A percentile compares a stretch with the other conserved stretches of the same genome.
Conservation (phyloP, 2,329 filamentous ascomycete genomes). For the Ophiostoma himal-ulmi region DNA sequence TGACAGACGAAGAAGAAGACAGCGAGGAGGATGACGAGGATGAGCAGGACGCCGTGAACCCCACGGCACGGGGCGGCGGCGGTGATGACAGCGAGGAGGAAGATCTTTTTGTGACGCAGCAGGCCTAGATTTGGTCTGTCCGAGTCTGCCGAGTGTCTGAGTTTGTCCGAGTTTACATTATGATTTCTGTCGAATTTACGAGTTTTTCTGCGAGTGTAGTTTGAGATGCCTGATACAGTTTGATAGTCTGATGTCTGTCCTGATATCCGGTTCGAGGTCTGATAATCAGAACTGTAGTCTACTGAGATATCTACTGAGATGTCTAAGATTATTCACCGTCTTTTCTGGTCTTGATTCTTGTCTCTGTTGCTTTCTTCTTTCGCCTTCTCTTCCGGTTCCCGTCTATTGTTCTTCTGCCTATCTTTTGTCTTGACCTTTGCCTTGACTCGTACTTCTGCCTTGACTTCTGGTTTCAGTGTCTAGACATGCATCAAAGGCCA, state of each 20-base stretch:
- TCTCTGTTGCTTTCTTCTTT: neutral
- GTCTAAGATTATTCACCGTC: neutral
- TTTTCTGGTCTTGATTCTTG: neutral
- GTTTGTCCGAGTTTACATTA: neutral
- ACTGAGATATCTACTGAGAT: neutral
- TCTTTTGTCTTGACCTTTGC: neutral
- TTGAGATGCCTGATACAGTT: neutral
- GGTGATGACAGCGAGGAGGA: conserved; percentile 18
- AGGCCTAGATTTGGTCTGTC: neutral
- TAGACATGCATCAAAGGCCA: neutral
- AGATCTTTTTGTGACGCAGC: conserved; percentile 10
- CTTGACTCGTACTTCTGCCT: neutral
- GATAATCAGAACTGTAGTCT: neutral
- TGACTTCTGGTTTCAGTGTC: neutral
- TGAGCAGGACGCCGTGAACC: neutral
- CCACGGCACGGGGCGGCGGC: neutral
- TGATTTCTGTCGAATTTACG: neutral
- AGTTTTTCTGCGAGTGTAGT: neutral
- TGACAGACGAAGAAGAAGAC: conserved; percentile 51
- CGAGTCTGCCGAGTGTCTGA: neutral
- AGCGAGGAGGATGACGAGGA: conserved; percentile 32
- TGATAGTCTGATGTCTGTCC: neutral
- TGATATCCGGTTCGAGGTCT: neutral
- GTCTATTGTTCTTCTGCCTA: neutral
- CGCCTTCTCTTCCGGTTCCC: neutral